Evolutionary conservation across 2,329 filamentous ascomycete species (phyloP).

Genomic region (Beauveria bassiana): DNA sequence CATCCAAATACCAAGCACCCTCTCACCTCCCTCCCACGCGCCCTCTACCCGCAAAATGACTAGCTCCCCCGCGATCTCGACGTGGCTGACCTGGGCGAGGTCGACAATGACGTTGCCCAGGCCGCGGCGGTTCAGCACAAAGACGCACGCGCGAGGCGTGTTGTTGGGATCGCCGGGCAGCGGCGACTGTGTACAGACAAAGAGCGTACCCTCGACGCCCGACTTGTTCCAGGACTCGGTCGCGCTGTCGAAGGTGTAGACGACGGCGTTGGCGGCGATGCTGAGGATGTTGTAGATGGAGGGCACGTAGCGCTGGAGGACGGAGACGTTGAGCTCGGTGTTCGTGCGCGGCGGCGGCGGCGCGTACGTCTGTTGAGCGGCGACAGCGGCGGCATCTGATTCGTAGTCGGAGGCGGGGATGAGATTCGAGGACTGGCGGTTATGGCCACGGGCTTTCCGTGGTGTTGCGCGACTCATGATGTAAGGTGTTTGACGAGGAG

Average conservation of each 20-base stretch:
- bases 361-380: constrained; percentile 26
- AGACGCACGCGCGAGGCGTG: constrained; percentile 46
- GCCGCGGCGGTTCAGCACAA: constrained; percentile 65
- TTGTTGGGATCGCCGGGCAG: constrained; percentile 27
- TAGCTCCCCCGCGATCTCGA: constrained; percentile 54
- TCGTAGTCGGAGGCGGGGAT: constrained; percentile 54
- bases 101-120: constrained; percentile 64
- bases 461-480: constrained; percentile 39
- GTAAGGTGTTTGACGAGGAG: neutral
- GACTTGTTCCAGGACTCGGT: constrained; percentile 74
- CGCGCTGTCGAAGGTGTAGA: constrained; percentile 68
- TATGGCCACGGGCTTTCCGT: constrained; percentile 29
- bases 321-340: constrained; percentile 78
- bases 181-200: constrained; percentile 63
- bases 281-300: constrained; percentile 65
- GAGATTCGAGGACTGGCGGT: constrained; percentile 32
- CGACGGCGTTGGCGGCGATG: constrained; percentile 75
- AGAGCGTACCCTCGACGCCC: constrained; percentile 79
- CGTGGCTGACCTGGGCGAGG: constrained; percentile 51
- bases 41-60: constrained; percentile 39
- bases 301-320: constrained; percentile 74
- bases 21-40: constrained; percentile 25
- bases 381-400: constrained; percentile 47
- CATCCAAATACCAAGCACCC: constrained; percentile 48
- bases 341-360: constrained; percentile 59